Evolutionary conservation across 73 alveolate species (phyloP).

Genomic region (Tetrahymena borealis): DNA sequence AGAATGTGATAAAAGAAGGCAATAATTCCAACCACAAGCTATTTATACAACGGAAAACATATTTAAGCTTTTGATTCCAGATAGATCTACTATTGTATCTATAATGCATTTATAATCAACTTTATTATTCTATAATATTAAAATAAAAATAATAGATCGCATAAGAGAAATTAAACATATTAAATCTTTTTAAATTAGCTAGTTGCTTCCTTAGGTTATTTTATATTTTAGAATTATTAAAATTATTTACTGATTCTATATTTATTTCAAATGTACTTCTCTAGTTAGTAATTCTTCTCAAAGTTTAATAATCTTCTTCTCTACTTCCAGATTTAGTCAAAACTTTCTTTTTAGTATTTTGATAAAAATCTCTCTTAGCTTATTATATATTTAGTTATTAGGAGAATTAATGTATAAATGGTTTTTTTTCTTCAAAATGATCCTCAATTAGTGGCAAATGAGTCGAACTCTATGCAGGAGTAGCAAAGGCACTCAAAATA

Average conservation of each 20-base stretch:
- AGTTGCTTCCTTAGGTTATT: not conserved
- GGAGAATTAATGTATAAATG: not conserved
- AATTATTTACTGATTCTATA: not conserved
- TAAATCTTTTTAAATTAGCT: not conserved
- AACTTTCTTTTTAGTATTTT: not conserved
- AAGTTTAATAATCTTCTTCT: not conserved
- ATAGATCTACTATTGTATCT: constrained; percentile 3
- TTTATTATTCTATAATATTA: constrained; percentile 4
- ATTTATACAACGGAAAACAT: constrained; percentile 6
- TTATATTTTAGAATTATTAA: not conserved
- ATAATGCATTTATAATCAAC: constrained; percentile 13
- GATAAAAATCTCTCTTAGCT: not conserved
- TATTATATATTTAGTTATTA: not conserved
- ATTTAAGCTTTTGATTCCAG: not conserved
- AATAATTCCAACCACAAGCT: constrained; percentile 22
- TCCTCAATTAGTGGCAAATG: not conserved
- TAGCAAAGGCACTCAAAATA: not conserved
- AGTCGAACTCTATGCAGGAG: not conserved
- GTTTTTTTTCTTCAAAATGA: not conserved
- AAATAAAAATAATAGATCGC: constrained; percentile 9
- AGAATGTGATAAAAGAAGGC: constrained; percentile 2
- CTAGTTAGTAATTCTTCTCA: not conserved
- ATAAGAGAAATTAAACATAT: constrained; percentile 6
- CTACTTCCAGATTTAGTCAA: not conserved
- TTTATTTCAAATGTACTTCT: not conserved